Conservation (phyloP, 352 stramenopile species). For the Globisporangium canariense region DNA sequence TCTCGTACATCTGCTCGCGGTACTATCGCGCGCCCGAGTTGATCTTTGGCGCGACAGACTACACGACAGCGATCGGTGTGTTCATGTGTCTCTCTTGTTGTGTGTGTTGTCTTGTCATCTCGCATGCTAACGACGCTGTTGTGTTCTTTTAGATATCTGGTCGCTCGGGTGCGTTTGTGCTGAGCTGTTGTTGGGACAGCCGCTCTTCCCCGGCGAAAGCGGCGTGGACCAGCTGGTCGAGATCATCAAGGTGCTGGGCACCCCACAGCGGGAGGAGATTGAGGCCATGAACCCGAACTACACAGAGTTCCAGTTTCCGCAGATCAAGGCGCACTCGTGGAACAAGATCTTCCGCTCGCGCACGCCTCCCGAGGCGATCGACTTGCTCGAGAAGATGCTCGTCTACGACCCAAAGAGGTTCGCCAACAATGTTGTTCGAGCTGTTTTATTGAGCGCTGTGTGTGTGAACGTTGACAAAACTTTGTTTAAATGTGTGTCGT, state of each 20-base stretch:
- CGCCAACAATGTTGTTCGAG: slow-evolving; percentile 22
- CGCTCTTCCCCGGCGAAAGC: slow-evolving; percentile 98
- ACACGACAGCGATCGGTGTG: slow-evolving; percentile 97
- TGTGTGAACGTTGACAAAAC: not conserved
- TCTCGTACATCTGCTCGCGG: slow-evolving; percentile 99
- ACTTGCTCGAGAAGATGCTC: slow-evolving; percentile 96
- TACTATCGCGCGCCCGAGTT: slow-evolving; percentile 99
- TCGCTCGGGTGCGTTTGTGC: slow-evolving; percentile 97
- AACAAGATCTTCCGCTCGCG: slow-evolving; percentile 96
- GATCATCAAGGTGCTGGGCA: slow-evolving; percentile 99
- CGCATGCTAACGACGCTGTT: not conserved
- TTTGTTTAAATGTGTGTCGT: slow-evolving; percentile 12
- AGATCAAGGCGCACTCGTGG: slow-evolving; percentile 98
- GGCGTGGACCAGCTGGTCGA: slow-evolving; percentile 99
- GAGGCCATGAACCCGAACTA: slow-evolving; percentile 99
- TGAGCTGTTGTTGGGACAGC: slow-evolving; percentile 96
- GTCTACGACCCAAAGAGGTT: slow-evolving; percentile 95
- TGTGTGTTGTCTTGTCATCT: not conserved
- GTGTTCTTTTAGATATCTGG: slow-evolving; percentile 89
- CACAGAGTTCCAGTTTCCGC: slow-evolving; percentile 99
- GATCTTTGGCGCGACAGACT: slow-evolving; percentile 99
- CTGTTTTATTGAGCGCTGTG: not conserved
- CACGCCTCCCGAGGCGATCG: slow-evolving; percentile 95
- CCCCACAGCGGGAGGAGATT: slow-evolving; percentile 98
- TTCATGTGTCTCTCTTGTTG: not conserved